Evolutionary conservation across 2,329 filamentous ascomycete genomes (phyloP).

Genomic region (Trichoderma hamatum): DNA sequence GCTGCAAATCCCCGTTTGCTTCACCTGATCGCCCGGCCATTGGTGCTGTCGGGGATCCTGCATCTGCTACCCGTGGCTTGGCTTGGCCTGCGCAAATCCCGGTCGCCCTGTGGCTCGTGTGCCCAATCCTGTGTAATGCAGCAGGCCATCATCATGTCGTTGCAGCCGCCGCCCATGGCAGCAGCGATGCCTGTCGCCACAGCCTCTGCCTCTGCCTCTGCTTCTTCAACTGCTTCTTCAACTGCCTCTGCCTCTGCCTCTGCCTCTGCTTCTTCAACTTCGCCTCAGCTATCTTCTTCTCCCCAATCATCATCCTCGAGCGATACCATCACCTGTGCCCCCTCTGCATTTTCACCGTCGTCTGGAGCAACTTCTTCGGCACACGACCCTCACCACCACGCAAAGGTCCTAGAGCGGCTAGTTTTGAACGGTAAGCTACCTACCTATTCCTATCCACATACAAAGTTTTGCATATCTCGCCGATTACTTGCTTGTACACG

Average conservation of each 20-base stretch:
- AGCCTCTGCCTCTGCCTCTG: neutral
- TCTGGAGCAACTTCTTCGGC: neutral
- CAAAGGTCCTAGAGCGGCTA: neutral
- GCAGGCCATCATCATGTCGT: slow-evolving; percentile 21
- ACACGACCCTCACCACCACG: neutral
- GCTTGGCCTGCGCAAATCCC: neutral
- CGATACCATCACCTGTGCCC: slow-evolving; percentile 5
- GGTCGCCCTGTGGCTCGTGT: slow-evolving; percentile 18
- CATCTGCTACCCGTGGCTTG: neutral
- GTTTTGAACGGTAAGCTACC: slow-evolving; percentile 8
- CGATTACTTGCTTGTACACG: neutral
- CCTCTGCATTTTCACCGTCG: neutral
- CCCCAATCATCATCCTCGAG: neutral
- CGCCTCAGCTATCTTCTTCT: slow-evolving; percentile 4
- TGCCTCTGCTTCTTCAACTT: slow-evolving; percentile 5
- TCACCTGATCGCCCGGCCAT: slow-evolving; percentile 11
- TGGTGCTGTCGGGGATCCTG: slow-evolving; percentile 16
- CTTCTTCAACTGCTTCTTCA: neutral
- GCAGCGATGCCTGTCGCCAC: slow-evolving; percentile 16
- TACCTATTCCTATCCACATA: neutral
- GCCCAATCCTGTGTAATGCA: slow-evolving; percentile 9
- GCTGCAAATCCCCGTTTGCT: neutral
- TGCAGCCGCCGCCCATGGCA: slow-evolving; percentile 1
- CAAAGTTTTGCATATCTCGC: neutral
- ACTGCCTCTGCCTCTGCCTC: neutral